Percentiles rank a stretch among this genome's conserved stretches.
These are phyloP conservation scores for Thalassiosira hispida DNA, from an alignment of 352 stramenopile genomes.

Conservation along the genomic window DNA sequence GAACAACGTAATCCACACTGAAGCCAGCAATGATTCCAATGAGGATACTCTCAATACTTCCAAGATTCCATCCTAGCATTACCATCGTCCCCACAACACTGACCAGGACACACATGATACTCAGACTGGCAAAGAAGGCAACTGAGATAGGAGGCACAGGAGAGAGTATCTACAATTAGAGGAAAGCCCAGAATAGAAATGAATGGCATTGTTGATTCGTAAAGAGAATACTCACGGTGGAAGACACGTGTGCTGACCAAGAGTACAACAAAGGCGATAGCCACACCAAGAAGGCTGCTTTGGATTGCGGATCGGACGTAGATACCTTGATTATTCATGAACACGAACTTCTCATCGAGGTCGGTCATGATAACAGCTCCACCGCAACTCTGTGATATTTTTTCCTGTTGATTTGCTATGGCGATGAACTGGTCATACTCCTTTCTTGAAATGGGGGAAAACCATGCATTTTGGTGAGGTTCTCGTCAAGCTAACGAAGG, in stretches of 20 bases:
- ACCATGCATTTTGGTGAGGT: too few species aligned
- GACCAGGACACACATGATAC: constrained; percentile 62
- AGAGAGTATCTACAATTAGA: not conserved
- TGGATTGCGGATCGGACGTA: constrained; percentile 54
- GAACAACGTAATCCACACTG: constrained; percentile 64
- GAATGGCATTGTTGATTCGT: not conserved
- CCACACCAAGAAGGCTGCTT: constrained; percentile 55
- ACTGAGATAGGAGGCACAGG: constrained; percentile 14
- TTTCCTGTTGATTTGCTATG: constrained; percentile 40
- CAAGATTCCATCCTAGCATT: constrained; percentile 60
- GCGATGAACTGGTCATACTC: constrained; percentile 61
- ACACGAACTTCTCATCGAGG: constrained; percentile 67
- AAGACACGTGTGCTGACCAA: constrained; percentile 55
- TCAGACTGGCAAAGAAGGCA: constrained; percentile 63
- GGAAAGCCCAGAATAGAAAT: not conserved
- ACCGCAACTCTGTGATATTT: constrained; percentile 35
- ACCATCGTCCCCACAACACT: constrained; percentile 60
- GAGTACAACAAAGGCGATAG: constrained; percentile 66
- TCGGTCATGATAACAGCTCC: constrained; percentile 60
- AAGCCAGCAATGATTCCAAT: constrained; percentile 66
- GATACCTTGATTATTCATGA: constrained; percentile 78
- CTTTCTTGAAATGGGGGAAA: constrained; percentile 15
- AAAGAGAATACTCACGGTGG: constrained; percentile 30
- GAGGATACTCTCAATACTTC: constrained; percentile 53
- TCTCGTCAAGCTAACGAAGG: too few species aligned